Base-by-base conservation (phyloP, 179 eudicot genomes). In the Pouteria campechiana region DNA sequence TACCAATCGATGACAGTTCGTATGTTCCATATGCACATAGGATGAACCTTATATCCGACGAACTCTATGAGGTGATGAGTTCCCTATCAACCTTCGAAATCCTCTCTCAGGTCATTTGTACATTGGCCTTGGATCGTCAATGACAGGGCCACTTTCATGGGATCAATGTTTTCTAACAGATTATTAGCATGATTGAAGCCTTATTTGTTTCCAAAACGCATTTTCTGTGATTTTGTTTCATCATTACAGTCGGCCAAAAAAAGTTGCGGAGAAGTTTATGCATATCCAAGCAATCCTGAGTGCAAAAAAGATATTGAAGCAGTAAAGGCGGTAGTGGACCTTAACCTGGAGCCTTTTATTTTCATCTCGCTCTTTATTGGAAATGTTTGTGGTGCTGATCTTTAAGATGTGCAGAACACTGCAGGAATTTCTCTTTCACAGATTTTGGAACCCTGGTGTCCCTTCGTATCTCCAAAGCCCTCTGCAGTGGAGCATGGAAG, bases 11-110 rank as follows among this genome's bases (percentile, higher is more conserved):
- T 19, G 9, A 10, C 3, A 60, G 55, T 23, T 32, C 48, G 9
- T 39, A 32, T 16, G 15, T 66, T 19, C 37, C 54, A 21, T 60
- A 41, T 50, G 63, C 55, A 13, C 58, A 66, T 40, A 40, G 57
- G 10, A 24, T 66, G 44, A 61, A 25, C n/a, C 52, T 54, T 28
- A 40, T 63, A 32, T 63, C 69, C 5, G 58, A 63, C 46, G 50
- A 46, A 35, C 34, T 49, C 47, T 63, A 20, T 24, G 27, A 55
- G 62, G 68, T 61, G 10, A 10, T 27, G 22, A 17, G 3, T n/a
- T 8, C 5, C 8, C 3, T 8, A n/a, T n/a, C n/a, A n/a, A n/a
- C n/a, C n/a, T n/a, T n/a, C n/a, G n/a, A n/a, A n/a, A n/a, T n/a
- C n/a, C n/a, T n/a, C n/a, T n/a, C n/a, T n/a, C n/a, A n/a, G n/a